Evolutionary conservation across 257 asterid species (phyloP).

Genomic region (Scutellaria baicalensis): DNA sequence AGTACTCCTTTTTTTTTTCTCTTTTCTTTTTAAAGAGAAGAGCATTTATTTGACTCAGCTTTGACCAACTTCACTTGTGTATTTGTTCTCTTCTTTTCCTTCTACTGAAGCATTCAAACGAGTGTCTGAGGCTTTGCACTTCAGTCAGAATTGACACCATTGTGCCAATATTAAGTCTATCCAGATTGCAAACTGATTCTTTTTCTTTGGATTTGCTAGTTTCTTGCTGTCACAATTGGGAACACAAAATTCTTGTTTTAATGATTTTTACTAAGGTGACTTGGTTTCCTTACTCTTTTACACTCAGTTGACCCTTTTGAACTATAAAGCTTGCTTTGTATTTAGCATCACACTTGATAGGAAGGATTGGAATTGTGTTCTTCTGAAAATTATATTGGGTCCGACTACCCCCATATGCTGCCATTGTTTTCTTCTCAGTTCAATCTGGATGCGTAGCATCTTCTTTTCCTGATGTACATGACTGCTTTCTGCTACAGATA

Average conservation of each 20-base stretch:
- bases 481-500: constrained; percentile 42
- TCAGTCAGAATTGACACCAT: not conserved
- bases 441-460: constrained; percentile 3
- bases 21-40: not conserved
- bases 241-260: not conserved
- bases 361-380: not conserved
- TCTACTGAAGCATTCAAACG: not conserved
- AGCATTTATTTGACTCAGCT: not conserved
- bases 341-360: not conserved
- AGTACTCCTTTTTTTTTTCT: not conserved
- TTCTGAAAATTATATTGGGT: constrained; percentile 1
- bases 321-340: not conserved
- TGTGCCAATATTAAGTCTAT: not conserved
- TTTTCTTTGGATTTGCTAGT: not conserved
- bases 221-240: not conserved
- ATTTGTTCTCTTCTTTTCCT: not conserved
- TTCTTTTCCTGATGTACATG: constrained; percentile 13
- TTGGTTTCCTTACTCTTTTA: not conserved
- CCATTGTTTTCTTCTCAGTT: not conserved
- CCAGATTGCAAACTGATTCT: not conserved
- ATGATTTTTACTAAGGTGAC: not conserved
- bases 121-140: not conserved
- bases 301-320: not conserved
- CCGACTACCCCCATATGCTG: not conserved
- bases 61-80: not conserved